Evolutionary conservation across 306 rosid genomes (phyloP), one percentile per base, ranked within the genome.

Genomic region (Prinsepia uniflora): DNA sequence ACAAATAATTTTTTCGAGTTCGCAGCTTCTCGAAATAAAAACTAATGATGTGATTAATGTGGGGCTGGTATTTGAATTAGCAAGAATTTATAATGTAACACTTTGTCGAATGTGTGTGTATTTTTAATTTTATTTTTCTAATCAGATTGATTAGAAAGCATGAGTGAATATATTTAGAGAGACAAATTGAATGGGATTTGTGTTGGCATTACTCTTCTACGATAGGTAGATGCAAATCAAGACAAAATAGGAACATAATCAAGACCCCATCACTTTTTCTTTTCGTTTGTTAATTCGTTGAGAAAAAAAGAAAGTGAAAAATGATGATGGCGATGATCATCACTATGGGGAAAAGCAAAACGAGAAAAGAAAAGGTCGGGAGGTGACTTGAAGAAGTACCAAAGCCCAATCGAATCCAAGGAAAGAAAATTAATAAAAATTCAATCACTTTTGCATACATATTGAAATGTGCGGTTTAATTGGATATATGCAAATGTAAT

Each of bases 351-450:
- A 74, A 77, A 73, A 76, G 76, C 40, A 30, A 50, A 17, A 73
- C 58, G 70, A 17, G 20, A 20, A 63, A 20, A 61, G 4, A 60
- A 3, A 12, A 46, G 39, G 69, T 59, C 18, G 10, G n/a, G 55
- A 44, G 71, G 63, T 78, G 77, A 49, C 69, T 80, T 82, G 76
- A 44, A 76, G 80, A 84, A 81, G 76, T 68, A 76, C 70, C 78
- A 75, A 76, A 82, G 74, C 69, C 19, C 73, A 79, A 84, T 53
- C 48, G 90, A 90, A 90, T 88, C 96, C 95, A 45, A 90, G 57
- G 84, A 61, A 70, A 73, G 79, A 67, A 67, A 58, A 30, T 1
- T 1, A 30, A 30, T 30, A 30, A 30, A 11, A 36, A 41, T n/a
- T 17, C 58, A 22, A 36, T 52, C 43, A 39, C 47, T 76, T 80